These are phyloP conservation scores for Parietichytrium sp. DNA, from an alignment of 108 stramenopile species.

Conservation along the genomic window DNA sequence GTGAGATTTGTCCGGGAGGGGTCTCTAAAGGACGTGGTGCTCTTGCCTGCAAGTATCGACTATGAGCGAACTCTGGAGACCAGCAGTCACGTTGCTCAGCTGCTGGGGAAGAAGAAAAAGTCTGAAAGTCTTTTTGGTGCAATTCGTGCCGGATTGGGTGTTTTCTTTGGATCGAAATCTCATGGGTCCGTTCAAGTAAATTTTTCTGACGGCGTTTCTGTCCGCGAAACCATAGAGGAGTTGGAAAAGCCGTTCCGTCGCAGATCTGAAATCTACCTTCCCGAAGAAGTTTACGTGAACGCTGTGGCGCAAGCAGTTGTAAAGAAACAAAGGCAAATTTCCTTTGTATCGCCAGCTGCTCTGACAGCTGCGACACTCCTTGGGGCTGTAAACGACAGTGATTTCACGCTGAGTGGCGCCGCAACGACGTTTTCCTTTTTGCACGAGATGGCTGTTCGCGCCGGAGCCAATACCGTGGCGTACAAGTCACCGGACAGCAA, in stretches of 20 bases:
- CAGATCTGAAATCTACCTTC: background rate
- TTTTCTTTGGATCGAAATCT: background rate
- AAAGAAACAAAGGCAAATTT: background rate
- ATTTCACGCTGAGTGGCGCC: background rate
- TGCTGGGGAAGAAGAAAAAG: constrained; percentile 17
- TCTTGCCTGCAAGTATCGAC: constrained; percentile 22
- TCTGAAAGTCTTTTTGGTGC: background rate
- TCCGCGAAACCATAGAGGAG: background rate
- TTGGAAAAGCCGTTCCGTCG: background rate
- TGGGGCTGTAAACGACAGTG: background rate
- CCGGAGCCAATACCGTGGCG: background rate
- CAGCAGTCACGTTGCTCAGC: background rate
- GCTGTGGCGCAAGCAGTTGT: background rate
- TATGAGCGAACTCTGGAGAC: constrained; percentile 30
- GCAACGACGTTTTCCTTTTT: background rate
- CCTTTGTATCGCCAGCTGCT: background rate
- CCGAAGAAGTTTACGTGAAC: constrained; percentile 27
- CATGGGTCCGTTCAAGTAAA: background rate
- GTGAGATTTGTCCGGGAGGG: constrained; percentile 29
- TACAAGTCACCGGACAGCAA: no score
- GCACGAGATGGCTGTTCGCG: background rate
- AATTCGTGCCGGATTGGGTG: background rate
- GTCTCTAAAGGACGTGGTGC: background rate
- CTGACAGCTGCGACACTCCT: constrained; percentile 5
- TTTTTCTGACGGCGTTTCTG: background rate